Evolutionary conservation across 805 yeast species (phyloP), one percentile per base, ranked within the genome.

Genomic region (Isabelozyma gotoi): DNA sequence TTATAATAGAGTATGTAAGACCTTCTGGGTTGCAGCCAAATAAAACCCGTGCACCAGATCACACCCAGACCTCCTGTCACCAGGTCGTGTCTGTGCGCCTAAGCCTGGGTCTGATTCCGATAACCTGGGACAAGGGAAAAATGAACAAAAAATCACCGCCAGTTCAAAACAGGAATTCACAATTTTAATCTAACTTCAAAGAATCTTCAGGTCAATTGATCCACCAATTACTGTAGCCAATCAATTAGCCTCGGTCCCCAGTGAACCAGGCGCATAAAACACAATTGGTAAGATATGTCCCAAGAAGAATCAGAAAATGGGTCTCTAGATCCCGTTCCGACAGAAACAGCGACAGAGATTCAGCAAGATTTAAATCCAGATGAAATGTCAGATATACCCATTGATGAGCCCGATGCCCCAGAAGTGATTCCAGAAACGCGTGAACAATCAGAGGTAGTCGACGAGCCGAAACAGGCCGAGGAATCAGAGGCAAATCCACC

Each of bases 331-430:
- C 29, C 29, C 29, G 29, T 24, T 24, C 29, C 29, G 18, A 38
- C 24, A 33, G 18, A 11, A n/a, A 38, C 31, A 15, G 16, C 31
- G 16, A 27, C 31, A 15, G 16, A 39, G 16, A 27, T 12, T 8
- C 27, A 40, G 15, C 43, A 47, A 42, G 50, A 44, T 19, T 45
- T 44, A 19, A 34, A 38, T 19, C 44, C 39, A 40, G 20, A 42
- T 7, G 36, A 38, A 20, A 29, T 33, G 14, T 38, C 42, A 2
- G 18, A 29, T 18, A 19, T n/a, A 29, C 16, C 27, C 20, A 41
- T 42, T 39, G 43, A 39, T 18, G 21, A 36, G 10, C 17, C 17
- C 16, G 34, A 32, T n/a, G n/a, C n/a, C n/a, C n/a, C n/a, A n/a
- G n/a, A n/a, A n/a, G n/a, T n/a, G n/a, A n/a, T n/a, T n/a, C n/a